phyloP scores from a whole-genome alignment of 208 protist genomes.

The Endotrypanum monterogeii region DNA sequence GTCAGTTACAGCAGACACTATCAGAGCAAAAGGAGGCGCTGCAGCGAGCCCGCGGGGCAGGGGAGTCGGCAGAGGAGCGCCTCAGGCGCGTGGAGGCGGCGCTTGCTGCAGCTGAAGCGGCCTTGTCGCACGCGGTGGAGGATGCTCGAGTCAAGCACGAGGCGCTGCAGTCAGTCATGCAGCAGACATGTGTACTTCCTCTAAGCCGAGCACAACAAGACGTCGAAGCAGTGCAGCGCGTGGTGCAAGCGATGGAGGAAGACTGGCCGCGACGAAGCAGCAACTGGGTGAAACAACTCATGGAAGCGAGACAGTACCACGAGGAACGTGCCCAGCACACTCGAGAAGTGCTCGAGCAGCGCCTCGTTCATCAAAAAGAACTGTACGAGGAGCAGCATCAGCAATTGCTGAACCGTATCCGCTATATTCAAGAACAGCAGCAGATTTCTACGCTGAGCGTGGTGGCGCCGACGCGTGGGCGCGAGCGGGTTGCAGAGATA shows the following conservation, averaged over 20 bases:
- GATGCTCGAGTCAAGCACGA: conserved; percentile 17
- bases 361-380: conserved; percentile 28
- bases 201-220: conserved; percentile 32
- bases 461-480: not conserved
- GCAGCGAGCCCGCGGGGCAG: conserved; percentile 10
- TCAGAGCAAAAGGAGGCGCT: conserved; percentile 21
- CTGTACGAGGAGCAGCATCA: conserved; percentile 28
- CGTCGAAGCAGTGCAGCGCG: conserved; percentile 21
- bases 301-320: conserved; percentile 22
- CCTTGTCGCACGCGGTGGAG: conserved; percentile 9
- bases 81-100: conserved; percentile 19
- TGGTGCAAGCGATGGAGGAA: conserved; percentile 16
- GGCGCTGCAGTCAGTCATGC: conserved; percentile 16
- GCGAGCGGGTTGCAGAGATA: conserved; percentile 2
- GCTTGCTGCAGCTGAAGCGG: conserved; percentile 26
- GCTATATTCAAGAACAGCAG: conserved; percentile 12
- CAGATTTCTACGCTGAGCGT: not conserved
- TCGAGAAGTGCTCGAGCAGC: conserved; percentile 36
- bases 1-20: conserved; percentile 23
- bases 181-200: conserved; percentile 26
- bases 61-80: conserved; percentile 27
- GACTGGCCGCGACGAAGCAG: conserved; percentile 20
- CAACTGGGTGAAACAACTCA: conserved; percentile 27
- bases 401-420: conserved; percentile 9
- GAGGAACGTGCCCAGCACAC: conserved; percentile 25